Conservation (phyloP, 2,329 filamentous ascomycete genomes). For the Exophiala phaeomuriformis region DNA sequence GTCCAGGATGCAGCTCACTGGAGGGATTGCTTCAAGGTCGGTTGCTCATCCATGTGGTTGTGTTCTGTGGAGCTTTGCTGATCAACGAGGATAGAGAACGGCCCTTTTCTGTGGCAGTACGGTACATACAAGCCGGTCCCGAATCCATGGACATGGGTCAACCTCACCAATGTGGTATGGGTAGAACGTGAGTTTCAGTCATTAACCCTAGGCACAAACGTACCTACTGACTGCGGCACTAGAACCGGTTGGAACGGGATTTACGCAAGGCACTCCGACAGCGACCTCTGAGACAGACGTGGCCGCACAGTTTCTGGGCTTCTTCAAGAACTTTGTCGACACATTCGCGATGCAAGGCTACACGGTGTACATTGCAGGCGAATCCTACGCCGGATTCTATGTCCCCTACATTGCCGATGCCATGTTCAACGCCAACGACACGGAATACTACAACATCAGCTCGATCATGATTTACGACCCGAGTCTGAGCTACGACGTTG, state of each 20-base stretch:
- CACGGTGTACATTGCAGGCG: slow-evolving; percentile 63
- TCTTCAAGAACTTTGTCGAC: slow-evolving; percentile 70
- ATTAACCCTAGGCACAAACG: not conserved
- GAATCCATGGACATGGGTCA: slow-evolving; percentile 59
- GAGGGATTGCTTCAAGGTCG: slow-evolving; percentile 35
- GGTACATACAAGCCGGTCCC: slow-evolving; percentile 29
- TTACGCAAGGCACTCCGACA: slow-evolving; percentile 57
- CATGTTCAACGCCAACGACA: slow-evolving; percentile 63
- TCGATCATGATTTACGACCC: slow-evolving; percentile 70
- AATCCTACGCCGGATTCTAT: slow-evolving; percentile 51
- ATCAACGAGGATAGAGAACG: slow-evolving; percentile 28
- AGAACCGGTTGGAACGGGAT: slow-evolving; percentile 54
- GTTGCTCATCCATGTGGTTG: slow-evolving; percentile 56
- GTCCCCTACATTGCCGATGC: slow-evolving; percentile 64
- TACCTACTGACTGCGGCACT: not conserved
- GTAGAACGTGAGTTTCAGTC: slow-evolving; percentile 46
- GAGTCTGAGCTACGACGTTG: slow-evolving; percentile 47
- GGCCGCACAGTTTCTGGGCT: slow-evolving; percentile 65
- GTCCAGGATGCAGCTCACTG: slow-evolving; percentile 91
- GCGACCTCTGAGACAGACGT: slow-evolving; percentile 61
- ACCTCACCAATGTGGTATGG: slow-evolving; percentile 70
- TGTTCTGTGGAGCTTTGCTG: slow-evolving; percentile 37
- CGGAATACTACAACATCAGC: slow-evolving; percentile 58
- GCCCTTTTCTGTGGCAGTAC: slow-evolving; percentile 31
- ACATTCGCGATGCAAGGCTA: slow-evolving; percentile 60